Percentiles rank a stretch among this genome's conserved stretches.
Conservation (phyloP, 2,329 filamentous ascomycete species). For the Botryotinia globosa region DNA sequence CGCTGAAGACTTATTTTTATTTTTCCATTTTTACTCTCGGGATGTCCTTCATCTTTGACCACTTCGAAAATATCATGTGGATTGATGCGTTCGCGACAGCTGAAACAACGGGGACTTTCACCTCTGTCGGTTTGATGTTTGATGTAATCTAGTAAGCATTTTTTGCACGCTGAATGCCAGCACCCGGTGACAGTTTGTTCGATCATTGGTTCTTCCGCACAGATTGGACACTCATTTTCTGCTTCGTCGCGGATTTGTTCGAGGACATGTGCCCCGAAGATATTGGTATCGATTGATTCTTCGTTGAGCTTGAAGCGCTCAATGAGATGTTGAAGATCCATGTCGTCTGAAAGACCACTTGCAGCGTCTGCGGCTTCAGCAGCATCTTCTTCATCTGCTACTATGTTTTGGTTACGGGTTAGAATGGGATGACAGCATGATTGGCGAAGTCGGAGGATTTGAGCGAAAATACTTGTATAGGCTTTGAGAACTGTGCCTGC, state of each 20-base stretch:
- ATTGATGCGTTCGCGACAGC: slow-evolving; percentile 80
- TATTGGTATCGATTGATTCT: slow-evolving; percentile 60
- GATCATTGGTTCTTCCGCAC: slow-evolving; percentile 91
- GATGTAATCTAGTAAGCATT: slow-evolving; percentile 87
- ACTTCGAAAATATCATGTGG: slow-evolving; percentile 88
- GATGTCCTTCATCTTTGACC: slow-evolving; percentile 69
- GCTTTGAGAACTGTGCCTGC: slow-evolving; percentile 92
- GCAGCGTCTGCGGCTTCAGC: slow-evolving; percentile 73
- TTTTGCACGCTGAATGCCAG: slow-evolving; percentile 96
- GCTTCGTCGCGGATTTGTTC: slow-evolving; percentile 89
- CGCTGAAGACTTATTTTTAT: slow-evolving; percentile 59
- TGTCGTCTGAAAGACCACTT: slow-evolving; percentile 85
- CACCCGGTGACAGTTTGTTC: slow-evolving; percentile 93
- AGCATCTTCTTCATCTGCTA: slow-evolving; percentile 85
- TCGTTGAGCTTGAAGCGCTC: slow-evolving; percentile 74
- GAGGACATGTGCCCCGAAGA: slow-evolving; percentile 81
- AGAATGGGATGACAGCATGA: slow-evolving; percentile 91
- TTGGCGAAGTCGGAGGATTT: slow-evolving; percentile 88
- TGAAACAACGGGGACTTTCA: slow-evolving; percentile 79
- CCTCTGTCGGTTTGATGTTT: slow-evolving; percentile 78
- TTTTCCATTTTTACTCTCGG: slow-evolving; percentile 45
- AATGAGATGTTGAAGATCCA: slow-evolving; percentile 87
- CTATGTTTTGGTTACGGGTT: slow-evolving; percentile 78
- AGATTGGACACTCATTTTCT: slow-evolving; percentile 88
- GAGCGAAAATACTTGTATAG: slow-evolving; percentile 95